A percentile compares a stretch with the other conserved stretches of the same genome.
These are phyloP conservation scores for Chamaecyparis obtusa DNA, from an alignment of 75 land plant genomes.

Conservation along the genomic window DNA sequence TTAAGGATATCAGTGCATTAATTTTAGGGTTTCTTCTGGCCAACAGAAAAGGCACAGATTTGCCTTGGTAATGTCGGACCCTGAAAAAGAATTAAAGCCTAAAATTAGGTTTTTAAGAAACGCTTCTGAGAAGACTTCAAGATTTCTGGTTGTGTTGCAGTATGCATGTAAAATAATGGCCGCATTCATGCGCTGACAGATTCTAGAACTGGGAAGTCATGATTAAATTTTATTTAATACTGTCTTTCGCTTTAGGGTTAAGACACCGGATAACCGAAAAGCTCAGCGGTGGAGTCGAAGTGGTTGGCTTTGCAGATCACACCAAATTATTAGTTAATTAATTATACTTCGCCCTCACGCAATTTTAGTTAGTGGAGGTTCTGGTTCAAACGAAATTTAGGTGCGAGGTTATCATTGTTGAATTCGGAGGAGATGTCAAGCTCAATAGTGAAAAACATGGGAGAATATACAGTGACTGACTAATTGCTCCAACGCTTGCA, in stretches of 20 bases:
- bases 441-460: no score
- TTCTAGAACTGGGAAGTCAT: neutral
- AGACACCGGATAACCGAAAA: neutral
- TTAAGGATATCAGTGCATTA: neutral
- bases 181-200: neutral
- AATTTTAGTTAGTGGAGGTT: neutral
- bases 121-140: neutral
- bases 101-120: neutral
- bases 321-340: neutral
- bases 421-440: no score
- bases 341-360: neutral
- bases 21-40: neutral
- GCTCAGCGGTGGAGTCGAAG: neutral
- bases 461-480: no score
- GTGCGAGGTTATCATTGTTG: no score
- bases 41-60: neutral
- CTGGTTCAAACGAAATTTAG: no score
- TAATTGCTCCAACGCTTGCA: no score
- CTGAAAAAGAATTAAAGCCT: neutral
- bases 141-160: neutral
- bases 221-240: neutral
- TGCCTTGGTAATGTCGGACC: neutral
- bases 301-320: neutral
- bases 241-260: neutral
- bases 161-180: neutral